Evolutionary conservation across 73 alveolate species (phyloP), one percentile per base, ranked within the genome.

Genomic region (Paramecium tetraurelia): DNA sequence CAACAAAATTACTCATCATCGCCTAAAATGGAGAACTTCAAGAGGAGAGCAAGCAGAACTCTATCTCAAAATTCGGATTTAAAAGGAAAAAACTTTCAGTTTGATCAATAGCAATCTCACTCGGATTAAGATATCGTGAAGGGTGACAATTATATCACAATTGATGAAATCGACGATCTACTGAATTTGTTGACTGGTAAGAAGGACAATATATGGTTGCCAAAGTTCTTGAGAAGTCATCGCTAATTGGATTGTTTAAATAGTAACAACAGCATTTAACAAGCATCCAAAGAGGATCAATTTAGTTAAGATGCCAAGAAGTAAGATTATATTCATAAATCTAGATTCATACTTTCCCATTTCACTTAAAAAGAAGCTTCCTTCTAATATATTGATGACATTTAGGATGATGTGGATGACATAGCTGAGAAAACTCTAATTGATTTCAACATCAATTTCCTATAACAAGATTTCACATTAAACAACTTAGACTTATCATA

Each of bases 291-390:
- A 31, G 75, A 80, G 16, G 90, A 80, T 41, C 7, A 80, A 44
- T 44, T 43, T 46, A 80, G 76, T 80, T 41, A 41, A 44, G 90
- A 80, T 43, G 90, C 90, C 1, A 80, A 80, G 11, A 80, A 80
- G 90, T 80, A 80, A 22, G n/a, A 20, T 80, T 27, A 27, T 27
- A 27, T 27, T 27, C 31, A 27, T 1, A 1, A 27, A 3, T 20
- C 24, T 44, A 80, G 90, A 80, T 80, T 80, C 31, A 22, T 80
- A 11, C 27, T 80, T 20, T 31, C 63, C 14, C 90, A 80, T 80
- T 80, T 80, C 16, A 80, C 90, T 24, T 22, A 80, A 80, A 80
- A 76, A 80, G 90, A 80, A 46, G 46, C 90, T 0, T 80, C 90
- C 20, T 80, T 80, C 27, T 31, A 80, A 80, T 80, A 80, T 46